Evolutionary conservation across 331 rosid species (phyloP).

Genomic region (Pyrus hybrid): DNA sequence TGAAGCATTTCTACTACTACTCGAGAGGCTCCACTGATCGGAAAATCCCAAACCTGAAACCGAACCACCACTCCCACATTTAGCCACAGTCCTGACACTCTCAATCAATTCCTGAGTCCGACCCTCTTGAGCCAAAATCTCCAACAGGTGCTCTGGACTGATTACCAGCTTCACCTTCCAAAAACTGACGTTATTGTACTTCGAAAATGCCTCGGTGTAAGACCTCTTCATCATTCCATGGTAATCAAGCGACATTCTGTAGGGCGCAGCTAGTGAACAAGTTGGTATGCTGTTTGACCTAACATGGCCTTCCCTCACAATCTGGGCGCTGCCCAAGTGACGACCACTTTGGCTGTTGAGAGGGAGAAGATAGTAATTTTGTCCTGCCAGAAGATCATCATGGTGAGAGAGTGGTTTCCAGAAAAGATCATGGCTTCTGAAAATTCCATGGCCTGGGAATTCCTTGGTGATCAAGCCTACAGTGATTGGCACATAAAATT

Average conservation of each 20-base stretch:
- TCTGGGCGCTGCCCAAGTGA: not conserved
- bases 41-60: slow-evolving; percentile 33
- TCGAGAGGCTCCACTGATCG: slow-evolving; percentile 77
- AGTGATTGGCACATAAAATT: slow-evolving; percentile 51
- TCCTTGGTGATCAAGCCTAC: slow-evolving; percentile 49
- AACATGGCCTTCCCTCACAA: slow-evolving; percentile 43
- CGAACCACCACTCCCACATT: slow-evolving; percentile 39
- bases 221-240: slow-evolving; percentile 48
- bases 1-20: slow-evolving; percentile 52
- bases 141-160: slow-evolving; percentile 50
- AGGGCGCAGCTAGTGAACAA: slow-evolving; percentile 21
- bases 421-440: slow-evolving; percentile 53
- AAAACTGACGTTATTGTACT: slow-evolving; percentile 23
- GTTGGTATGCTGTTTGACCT: slow-evolving; percentile 58
- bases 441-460: slow-evolving; percentile 60
- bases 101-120: slow-evolving; percentile 63
- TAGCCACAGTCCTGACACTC: slow-evolving; percentile 73
- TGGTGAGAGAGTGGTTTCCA: slow-evolving; percentile 46
- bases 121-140: slow-evolving; percentile 64
- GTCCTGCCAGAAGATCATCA: slow-evolving; percentile 51
- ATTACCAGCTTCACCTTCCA: slow-evolving; percentile 86
- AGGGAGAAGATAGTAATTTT: slow-evolving; percentile 58
- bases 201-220: slow-evolving; percentile 35
- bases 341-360: slow-evolving; percentile 17
- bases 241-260: slow-evolving; percentile 68